Conservation (phyloP, 768 basidiomycete species). For the Pholiota molesta region DNA sequence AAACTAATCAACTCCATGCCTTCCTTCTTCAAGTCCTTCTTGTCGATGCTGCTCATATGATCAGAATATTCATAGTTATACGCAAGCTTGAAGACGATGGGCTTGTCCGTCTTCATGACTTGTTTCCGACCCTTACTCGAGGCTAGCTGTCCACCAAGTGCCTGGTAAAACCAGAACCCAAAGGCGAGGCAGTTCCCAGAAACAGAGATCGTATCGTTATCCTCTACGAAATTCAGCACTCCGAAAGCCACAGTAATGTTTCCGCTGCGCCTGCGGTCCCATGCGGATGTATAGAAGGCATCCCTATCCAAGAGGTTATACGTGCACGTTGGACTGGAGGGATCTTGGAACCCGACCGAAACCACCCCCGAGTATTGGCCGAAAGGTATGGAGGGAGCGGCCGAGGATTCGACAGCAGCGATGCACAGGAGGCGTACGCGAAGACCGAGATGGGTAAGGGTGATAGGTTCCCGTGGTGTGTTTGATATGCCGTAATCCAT, state of each 20-base stretch:
- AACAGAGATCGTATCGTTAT: constrained; percentile 8
- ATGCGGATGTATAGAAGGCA: neutral
- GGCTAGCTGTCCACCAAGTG: constrained; percentile 2
- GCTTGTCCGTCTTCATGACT: constrained; percentile 1
- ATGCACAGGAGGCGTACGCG: constrained; percentile 4
- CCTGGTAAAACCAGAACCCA: constrained; percentile 8
- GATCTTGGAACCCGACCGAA: neutral
- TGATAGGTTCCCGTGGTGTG: constrained; percentile 7
- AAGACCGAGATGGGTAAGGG: constrained; percentile 8
- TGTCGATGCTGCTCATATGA: constrained; percentile 4
- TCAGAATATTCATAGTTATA: neutral
- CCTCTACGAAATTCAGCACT: constrained; percentile 7
- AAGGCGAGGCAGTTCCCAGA: constrained; percentile 5
- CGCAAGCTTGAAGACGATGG: constrained; percentile 10
- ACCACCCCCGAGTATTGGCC: constrained; percentile 4
- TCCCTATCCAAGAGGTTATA: constrained; percentile 9
- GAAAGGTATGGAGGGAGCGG: neutral
- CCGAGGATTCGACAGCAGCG: neutral
- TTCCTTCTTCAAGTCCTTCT: constrained; percentile 9
- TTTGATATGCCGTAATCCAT: constrained; percentile 6
- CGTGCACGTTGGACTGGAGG: neutral
- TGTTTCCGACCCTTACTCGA: constrained; percentile 10
- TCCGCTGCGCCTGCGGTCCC: constrained; percentile 1
- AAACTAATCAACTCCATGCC: constrained; percentile 9
- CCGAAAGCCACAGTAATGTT: constrained; percentile 5